phyloP scores from a whole-genome alignment of 805 yeast species.

The Kurtzmaniella fragi region DNA sequence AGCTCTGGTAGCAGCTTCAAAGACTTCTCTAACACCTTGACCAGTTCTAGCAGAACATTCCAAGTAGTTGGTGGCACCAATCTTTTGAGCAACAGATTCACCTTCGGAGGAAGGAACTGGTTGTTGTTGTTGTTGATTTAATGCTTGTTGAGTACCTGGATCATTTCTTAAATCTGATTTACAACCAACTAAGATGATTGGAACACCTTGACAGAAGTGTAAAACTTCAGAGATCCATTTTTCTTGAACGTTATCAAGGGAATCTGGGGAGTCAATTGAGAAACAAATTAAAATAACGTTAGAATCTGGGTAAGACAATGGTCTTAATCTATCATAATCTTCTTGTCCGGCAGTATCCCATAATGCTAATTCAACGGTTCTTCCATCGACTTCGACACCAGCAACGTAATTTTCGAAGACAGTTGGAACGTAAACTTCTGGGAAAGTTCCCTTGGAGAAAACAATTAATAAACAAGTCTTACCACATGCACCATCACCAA shows the following conservation, averaged over 20 bases:
- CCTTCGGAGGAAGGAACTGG: conserved; percentile 84
- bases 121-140: conserved; percentile 68
- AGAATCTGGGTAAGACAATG: conserved; percentile 87
- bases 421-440: conserved; percentile 92
- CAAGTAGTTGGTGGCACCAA: conserved; percentile 79
- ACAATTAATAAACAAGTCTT: conserved; percentile 85
- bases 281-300: conserved; percentile 89
- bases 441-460: conserved; percentile 84
- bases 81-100: conserved; percentile 80
- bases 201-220: conserved; percentile 92
- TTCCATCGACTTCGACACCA: conserved; percentile 66
- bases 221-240: conserved; percentile 93
- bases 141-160: conserved; percentile 66
- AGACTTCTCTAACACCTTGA: conserved; percentile 88
- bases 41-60: conserved; percentile 93
- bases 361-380: conserved; percentile 79
- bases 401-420: conserved; percentile 98
- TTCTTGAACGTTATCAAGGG: conserved; percentile 89
- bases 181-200: conserved; percentile 89
- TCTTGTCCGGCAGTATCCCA: conserved; percentile 99
- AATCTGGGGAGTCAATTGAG: conserved; percentile 86
- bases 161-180: conserved; percentile 86
- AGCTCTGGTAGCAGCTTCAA: conserved; percentile 89
- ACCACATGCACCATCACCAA: conserved; percentile 98
- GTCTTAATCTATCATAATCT: conserved; percentile 92